Evolutionary conservation across 2,329 filamentous ascomycete species (phyloP).

Genomic region (Spiromastix sp.): DNA sequence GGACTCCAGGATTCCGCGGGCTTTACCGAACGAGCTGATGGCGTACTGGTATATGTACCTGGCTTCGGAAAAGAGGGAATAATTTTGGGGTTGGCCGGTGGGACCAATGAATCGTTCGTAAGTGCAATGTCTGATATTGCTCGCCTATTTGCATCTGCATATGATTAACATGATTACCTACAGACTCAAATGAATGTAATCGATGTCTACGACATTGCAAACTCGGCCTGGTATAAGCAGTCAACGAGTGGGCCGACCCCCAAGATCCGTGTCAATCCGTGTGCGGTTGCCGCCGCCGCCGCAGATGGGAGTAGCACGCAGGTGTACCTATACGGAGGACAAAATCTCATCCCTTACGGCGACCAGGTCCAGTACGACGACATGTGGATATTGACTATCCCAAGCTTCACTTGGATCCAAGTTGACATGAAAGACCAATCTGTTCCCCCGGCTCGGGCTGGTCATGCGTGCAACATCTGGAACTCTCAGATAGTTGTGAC

Average conservation of each 20-base stretch:
- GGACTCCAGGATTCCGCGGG: slow-evolving; percentile 55
- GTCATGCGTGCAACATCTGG: slow-evolving; percentile 68
- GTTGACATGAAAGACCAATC: slow-evolving; percentile 43
- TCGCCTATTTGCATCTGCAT: background rate
- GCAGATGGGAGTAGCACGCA: slow-evolving; percentile 66
- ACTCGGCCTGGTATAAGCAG: slow-evolving; percentile 63
- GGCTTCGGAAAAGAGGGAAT: slow-evolving; percentile 67
- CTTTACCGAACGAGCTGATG: slow-evolving; percentile 66
- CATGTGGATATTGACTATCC: slow-evolving; percentile 70
- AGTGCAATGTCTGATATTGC: slow-evolving; percentile 19
- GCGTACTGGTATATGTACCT: slow-evolving; percentile 63
- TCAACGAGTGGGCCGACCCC: slow-evolving; percentile 51
- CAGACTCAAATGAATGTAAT: slow-evolving; percentile 59
- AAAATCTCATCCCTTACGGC: slow-evolving; percentile 56
- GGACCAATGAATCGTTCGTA: slow-evolving; percentile 56
- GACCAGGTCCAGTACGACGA: slow-evolving; percentile 55
- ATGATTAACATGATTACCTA: background rate
- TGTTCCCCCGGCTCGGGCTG: slow-evolving; percentile 50
- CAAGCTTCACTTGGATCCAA: slow-evolving; percentile 69
- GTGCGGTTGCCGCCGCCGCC: slow-evolving; percentile 63
- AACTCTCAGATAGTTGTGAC: slow-evolving; percentile 72
- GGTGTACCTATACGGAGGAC: slow-evolving; percentile 68
- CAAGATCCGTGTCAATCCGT: slow-evolving; percentile 52
- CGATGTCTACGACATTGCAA: slow-evolving; percentile 70
- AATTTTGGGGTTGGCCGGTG: slow-evolving; percentile 67